These are phyloP conservation scores for apple (Malus domestica) DNA, from an alignment of 306 rosid species.

Conservation along the genomic window ASM211411v1 NC_041796.1:25749001-25749500, in stretches of 20 bases:
- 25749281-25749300: constrained; percentile 57
- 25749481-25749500: background rate
- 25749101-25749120: constrained; percentile 66
- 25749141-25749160: constrained; percentile 78
- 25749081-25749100: constrained; percentile 60
- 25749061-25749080: constrained; percentile 44
- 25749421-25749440: constrained; percentile 27
- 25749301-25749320: constrained; percentile 65
- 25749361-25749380: constrained; percentile 55
- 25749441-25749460: constrained; percentile 7
- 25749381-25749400: constrained; percentile 23
- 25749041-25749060: constrained; percentile 66
- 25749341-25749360: constrained; percentile 82
- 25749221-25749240: constrained; percentile 82
- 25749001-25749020: constrained; percentile 77
- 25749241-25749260: constrained; percentile 74
- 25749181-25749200: constrained; percentile 65
- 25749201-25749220: constrained; percentile 69
- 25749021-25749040: constrained; percentile 96
- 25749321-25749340: constrained; percentile 85
- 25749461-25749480: background rate
- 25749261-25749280: constrained; percentile 71
- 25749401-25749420: constrained; percentile 41
- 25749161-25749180: constrained; percentile 54
- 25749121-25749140: constrained; percentile 81